Conservation (phyloP, 2,329 filamentous ascomycete genomes). For the Diaporthe velutina region DNA sequence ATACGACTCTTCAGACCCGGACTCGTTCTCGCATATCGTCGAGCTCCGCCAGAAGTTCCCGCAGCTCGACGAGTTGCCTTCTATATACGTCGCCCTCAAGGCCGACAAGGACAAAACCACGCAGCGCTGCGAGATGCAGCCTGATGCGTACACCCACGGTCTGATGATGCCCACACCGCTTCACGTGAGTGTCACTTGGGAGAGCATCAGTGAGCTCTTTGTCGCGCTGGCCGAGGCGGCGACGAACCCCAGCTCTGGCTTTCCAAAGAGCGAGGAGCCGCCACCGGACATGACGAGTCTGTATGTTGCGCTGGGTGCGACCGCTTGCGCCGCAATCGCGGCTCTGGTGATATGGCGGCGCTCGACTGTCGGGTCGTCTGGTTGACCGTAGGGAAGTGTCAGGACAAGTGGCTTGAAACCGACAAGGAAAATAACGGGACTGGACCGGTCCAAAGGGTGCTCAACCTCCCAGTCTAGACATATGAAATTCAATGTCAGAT, state of each 20-base stretch:
- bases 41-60: constrained; percentile 83
- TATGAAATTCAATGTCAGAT: neutral
- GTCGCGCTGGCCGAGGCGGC: constrained; percentile 92
- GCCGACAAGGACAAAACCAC: constrained; percentile 97
- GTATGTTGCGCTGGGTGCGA: constrained; percentile 86
- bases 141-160: constrained; percentile 88
- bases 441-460: neutral
- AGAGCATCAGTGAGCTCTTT: constrained; percentile 93
- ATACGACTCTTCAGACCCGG: constrained; percentile 96
- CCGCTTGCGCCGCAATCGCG: constrained; percentile 72
- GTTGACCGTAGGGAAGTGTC: neutral
- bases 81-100: constrained; percentile 93
- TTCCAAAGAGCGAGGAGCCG: constrained; percentile 91
- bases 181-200: constrained; percentile 96
- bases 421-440: neutral
- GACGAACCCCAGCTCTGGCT: constrained; percentile 88
- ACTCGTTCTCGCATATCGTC: constrained; percentile 94
- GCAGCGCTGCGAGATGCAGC: constrained; percentile 91
- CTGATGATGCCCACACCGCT: constrained; percentile 91
- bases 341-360: constrained; percentile 76
- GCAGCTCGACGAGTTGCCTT: constrained; percentile 88
- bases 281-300: constrained; percentile 85
- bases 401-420: fast-evolving
- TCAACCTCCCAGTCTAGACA: neutral
- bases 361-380: constrained; percentile 53